Percentiles rank a stretch among this genome's conserved stretches.
These are phyloP conservation scores for Nicotiana paniculata DNA, from an alignment of 257 asterid species.

Conservation along the genomic window DNA sequence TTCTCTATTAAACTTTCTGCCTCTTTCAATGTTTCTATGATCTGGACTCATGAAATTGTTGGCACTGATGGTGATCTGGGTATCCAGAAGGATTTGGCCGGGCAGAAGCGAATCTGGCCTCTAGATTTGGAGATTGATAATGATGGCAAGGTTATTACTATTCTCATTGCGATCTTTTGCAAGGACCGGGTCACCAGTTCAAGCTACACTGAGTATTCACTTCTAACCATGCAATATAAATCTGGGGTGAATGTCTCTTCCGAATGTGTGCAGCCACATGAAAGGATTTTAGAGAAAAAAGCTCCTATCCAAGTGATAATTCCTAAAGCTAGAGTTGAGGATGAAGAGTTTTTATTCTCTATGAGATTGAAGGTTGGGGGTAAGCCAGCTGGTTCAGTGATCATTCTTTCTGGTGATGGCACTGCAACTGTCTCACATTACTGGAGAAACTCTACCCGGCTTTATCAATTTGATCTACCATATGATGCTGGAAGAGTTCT, in stretches of 20 bases:
- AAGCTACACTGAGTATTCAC: slow-evolving; percentile 95
- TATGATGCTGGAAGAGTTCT: slow-evolving; percentile 93
- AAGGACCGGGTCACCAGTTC: slow-evolving; percentile 82
- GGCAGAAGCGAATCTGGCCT: slow-evolving; percentile 93
- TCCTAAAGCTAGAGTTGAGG: slow-evolving; percentile 95
- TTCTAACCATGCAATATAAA: slow-evolving; percentile 85
- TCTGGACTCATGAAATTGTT: slow-evolving; percentile 84
- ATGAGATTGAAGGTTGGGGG: slow-evolving; percentile 89
- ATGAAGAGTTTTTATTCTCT: slow-evolving; percentile 75
- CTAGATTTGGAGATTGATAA: slow-evolving; percentile 68
- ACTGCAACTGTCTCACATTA: slow-evolving; percentile 95
- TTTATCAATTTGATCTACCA: slow-evolving; percentile 89
- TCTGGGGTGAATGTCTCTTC: slow-evolving; percentile 54
- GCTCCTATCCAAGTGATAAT: slow-evolving; percentile 84
- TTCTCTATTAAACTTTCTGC: slow-evolving; percentile 42
- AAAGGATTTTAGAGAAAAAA: slow-evolving; percentile 68
- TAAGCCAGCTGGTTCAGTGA: slow-evolving; percentile 82
- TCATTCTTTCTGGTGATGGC: slow-evolving; percentile 90
- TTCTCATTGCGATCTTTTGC: slow-evolving; percentile 85
- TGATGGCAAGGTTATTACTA: slow-evolving; percentile 75
- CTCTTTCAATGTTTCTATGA: slow-evolving; percentile 43
- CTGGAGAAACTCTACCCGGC: slow-evolving; percentile 77
- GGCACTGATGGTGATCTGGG: slow-evolving; percentile 81
- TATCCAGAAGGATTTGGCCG: slow-evolving; percentile 84
- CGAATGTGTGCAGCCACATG: slow-evolving; percentile 39